Evolutionary conservation across 2,329 filamentous ascomycete genomes (phyloP).

Genomic region (Colletotrichum horii): DNA sequence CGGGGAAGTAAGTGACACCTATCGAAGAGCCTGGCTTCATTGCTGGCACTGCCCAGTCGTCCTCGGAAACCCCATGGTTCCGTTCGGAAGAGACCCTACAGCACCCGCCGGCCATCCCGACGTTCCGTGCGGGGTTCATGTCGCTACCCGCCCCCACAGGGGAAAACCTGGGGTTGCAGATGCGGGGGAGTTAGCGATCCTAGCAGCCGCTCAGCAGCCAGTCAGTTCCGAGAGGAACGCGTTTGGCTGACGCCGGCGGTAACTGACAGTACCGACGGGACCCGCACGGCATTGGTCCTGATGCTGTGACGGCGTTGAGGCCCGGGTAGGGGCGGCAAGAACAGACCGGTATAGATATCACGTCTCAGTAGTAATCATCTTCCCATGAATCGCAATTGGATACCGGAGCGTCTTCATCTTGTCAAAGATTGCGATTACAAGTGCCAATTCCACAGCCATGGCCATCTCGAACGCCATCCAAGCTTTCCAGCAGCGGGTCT

Average conservation of each 20-base stretch:
- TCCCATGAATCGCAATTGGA: not conserved
- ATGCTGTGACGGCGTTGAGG: not conserved
- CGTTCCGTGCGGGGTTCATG: constrained; percentile 2
- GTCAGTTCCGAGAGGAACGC: not conserved
- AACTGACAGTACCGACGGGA: not conserved
- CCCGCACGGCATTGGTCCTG: not conserved
- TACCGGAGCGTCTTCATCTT: not conserved
- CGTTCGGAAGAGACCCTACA: constrained; percentile 5
- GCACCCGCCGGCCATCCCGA: not conserved
- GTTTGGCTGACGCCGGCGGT: not conserved
- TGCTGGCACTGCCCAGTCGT: not conserved
- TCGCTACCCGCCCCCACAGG: not conserved
- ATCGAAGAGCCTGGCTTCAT: not conserved
- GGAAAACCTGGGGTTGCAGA: not conserved
- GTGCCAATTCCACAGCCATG: constrained; percentile 23
- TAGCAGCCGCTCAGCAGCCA: not conserved
- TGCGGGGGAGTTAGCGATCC: not conserved
- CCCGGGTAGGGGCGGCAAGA: not conserved
- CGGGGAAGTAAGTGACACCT: not conserved
- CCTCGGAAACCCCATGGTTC: not conserved
- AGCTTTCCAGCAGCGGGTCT: constrained; percentile 22
- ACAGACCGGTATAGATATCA: not conserved
- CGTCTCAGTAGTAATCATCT: not conserved
- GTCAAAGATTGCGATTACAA: not conserved
- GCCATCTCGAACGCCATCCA: constrained; percentile 28